Conservation (phyloP, 352 stramenopile genomes). For the Thalassiosira livingstoniorum region DNA sequence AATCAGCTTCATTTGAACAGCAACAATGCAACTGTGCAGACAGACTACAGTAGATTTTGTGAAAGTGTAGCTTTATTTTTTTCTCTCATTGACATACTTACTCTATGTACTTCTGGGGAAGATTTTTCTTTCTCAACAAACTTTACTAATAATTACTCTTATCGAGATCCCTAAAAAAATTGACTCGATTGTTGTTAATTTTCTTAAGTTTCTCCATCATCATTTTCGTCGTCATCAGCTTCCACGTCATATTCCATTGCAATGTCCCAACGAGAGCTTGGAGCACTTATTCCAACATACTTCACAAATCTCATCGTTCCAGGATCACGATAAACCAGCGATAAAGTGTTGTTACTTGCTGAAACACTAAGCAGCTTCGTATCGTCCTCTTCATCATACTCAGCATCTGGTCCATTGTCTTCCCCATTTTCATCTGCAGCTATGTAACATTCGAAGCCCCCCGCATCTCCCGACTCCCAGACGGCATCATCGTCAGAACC, state of each 20-base stretch:
- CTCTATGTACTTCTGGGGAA: too few species aligned
- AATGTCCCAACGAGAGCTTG: slow-evolving; percentile 90
- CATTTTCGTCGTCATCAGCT: slow-evolving; percentile 60
- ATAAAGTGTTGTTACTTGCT: slow-evolving; percentile 90
- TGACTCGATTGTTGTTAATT: too few species aligned
- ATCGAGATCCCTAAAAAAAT: too few species aligned
- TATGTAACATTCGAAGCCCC: slow-evolving; percentile 92
- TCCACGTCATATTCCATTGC: slow-evolving; percentile 88
- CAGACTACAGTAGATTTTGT: too few species aligned
- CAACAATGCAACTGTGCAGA: too few species aligned
- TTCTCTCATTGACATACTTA: too few species aligned
- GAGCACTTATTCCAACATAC: slow-evolving; percentile 89
- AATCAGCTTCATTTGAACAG: too few species aligned
- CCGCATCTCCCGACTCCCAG: slow-evolving; percentile 83
- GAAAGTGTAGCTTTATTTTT: too few species aligned
- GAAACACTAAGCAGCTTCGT: slow-evolving; percentile 89
- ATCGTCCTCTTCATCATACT: slow-evolving; percentile 90
- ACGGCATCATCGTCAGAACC: slow-evolving; percentile 68
- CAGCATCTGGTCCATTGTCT: slow-evolving; percentile 70
- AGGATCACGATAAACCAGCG: slow-evolving; percentile 89
- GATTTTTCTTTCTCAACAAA: too few species aligned
- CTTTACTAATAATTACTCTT: too few species aligned
- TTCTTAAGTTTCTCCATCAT: slow-evolving; percentile 14
- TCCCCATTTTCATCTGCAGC: slow-evolving; percentile 85
- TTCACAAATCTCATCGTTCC: slow-evolving; percentile 93